Conservation (phyloP, 257 asterid species). For the Solanum piurae region DNA sequence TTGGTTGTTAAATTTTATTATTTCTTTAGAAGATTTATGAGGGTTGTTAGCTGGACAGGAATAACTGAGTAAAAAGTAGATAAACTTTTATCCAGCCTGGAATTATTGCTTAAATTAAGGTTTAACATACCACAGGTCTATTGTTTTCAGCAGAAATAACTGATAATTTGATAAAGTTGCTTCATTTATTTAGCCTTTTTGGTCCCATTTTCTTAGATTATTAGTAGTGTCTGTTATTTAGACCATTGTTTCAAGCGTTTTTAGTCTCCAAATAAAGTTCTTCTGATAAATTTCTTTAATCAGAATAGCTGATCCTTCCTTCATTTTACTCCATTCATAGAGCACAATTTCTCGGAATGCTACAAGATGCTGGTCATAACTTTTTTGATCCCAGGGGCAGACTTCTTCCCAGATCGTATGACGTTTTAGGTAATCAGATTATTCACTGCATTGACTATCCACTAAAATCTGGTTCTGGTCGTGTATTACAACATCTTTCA, state of each 20-base stretch:
- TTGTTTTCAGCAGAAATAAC: background rate
- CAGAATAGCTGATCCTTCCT: conserved; percentile 6
- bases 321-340: conserved; percentile 18
- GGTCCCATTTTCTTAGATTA: background rate
- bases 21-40: background rate
- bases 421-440: conserved; percentile 54
- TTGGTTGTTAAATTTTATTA: background rate
- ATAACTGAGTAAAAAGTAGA: background rate
- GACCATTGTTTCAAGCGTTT: background rate
- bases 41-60: background rate
- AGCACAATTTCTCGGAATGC: conserved; percentile 66
- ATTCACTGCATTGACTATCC: background rate
- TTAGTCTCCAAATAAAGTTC: conserved; percentile 1
- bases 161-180: background rate
- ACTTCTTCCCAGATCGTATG: conserved; percentile 79
- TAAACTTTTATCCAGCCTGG: background rate
- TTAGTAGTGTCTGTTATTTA: background rate
- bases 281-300: background rate
- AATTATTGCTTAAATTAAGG: background rate
- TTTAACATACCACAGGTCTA: background rate
- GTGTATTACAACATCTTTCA: background rate
- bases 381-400: conserved; percentile 83
- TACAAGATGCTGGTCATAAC: conserved; percentile 63
- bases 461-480: background rate
- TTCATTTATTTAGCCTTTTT: background rate